phyloP scores from a whole-genome alignment of 2,329 filamentous ascomycete genomes.

The Tolypocladium sp. region DNA sequence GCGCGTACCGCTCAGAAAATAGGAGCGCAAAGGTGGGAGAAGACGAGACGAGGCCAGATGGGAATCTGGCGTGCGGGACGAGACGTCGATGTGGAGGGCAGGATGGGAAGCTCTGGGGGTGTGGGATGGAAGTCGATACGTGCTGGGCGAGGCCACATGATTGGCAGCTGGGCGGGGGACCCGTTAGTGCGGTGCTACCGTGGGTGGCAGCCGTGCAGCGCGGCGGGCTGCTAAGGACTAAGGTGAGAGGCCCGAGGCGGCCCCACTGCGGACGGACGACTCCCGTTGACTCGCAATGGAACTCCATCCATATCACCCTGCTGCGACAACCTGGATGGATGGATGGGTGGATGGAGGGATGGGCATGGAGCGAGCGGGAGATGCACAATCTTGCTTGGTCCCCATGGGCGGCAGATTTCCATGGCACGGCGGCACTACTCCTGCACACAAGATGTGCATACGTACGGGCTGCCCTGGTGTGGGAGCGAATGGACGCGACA shows the following conservation, averaged over 20 bases:
- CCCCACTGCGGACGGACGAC: not conserved
- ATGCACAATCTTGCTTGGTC: not conserved
- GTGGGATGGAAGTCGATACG: constrained; percentile 11
- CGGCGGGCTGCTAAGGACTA: not conserved
- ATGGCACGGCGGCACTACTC: not conserved
- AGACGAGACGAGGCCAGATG: constrained; percentile 4
- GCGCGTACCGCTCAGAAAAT: constrained; percentile 21
- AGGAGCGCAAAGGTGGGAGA: constrained; percentile 6
- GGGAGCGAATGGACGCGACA: not conserved
- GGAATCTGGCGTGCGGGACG: constrained; percentile 13
- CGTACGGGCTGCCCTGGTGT: not conserved
- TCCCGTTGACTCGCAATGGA: not conserved
- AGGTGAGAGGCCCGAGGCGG: not conserved
- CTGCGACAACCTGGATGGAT: not conserved
- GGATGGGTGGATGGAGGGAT: not conserved
- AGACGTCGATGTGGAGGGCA: constrained; percentile 13
- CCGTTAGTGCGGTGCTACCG: not conserved
- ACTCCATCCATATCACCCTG: not conserved
- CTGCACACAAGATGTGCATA: not conserved
- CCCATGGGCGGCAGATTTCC: not conserved
- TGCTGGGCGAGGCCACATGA: constrained; percentile 19
- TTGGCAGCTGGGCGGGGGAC: constrained; percentile 15
- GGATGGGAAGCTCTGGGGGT: constrained; percentile 7
- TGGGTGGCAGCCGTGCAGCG: not conserved
- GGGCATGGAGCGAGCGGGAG: not conserved